A percentile compares a stretch with the other conserved stretches of the same genome.
phyloP scores from a whole-genome alignment of 768 basidiomycete genomes.

The Termitomyces titanicus region DNA sequence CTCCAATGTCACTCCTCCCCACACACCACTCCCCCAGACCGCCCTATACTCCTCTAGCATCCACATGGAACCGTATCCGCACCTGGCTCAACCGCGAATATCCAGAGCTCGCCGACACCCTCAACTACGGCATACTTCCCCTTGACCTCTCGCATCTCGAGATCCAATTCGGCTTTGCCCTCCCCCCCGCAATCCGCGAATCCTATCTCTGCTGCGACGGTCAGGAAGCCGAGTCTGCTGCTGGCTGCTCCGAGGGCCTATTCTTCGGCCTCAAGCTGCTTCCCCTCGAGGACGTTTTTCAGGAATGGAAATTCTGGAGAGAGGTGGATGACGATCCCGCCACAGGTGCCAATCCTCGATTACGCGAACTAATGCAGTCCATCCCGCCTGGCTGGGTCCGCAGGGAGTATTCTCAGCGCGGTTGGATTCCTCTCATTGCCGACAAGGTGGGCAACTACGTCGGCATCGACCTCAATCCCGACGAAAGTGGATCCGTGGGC shows the following conservation, averaged over 20 bases:
- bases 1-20: constrained; percentile 64
- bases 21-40: constrained; percentile 52
- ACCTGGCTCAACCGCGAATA: constrained; percentile 83
- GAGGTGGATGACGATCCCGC: constrained; percentile 86
- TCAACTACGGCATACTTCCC: constrained; percentile 86
- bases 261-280: constrained; percentile 95
- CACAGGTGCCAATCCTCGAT: constrained; percentile 73
- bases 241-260: constrained; percentile 85
- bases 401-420: constrained; percentile 85
- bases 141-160: constrained; percentile 80
- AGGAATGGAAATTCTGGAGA: constrained; percentile 97
- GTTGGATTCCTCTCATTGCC: constrained; percentile 94
- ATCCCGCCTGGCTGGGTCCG: constrained; percentile 90
- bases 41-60: constrained; percentile 72
- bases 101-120: constrained; percentile 92
- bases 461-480: constrained; percentile 92
- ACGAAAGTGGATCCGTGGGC: constrained; percentile 66
- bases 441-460: constrained; percentile 97
- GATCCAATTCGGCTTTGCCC: constrained; percentile 75
- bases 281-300: constrained; percentile 87
- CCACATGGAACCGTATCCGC: constrained; percentile 83
- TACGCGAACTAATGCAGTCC: constrained; percentile 79
- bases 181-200: constrained; percentile 88
- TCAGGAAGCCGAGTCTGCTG: constrained; percentile 88
- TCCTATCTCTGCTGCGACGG: constrained; percentile 88